Percentiles rank a stretch among this genome's conserved stretches.
These are phyloP conservation scores for Coelastrella sp. DNA, from an alignment of 139 green algal species.

Conservation along the genomic window DNA sequence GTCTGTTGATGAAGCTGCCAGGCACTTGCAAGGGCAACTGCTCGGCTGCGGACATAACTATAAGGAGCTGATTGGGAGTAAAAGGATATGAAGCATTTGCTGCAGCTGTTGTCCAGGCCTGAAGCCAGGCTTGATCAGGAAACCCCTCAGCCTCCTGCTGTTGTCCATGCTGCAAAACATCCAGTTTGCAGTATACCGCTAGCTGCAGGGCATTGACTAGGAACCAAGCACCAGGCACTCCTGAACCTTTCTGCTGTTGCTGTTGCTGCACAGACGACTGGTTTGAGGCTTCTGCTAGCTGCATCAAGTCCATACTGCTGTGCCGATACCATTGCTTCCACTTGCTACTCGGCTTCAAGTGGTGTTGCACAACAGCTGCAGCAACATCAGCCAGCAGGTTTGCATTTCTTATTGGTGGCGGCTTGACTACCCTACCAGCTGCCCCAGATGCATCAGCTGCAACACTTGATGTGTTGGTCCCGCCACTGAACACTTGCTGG, in stretches of 20 bases:
- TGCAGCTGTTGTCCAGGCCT: slow-evolving; percentile 4
- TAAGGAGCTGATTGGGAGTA: not conserved
- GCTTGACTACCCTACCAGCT: too few species aligned
- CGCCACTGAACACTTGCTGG: too few species aligned
- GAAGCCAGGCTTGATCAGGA: not conserved
- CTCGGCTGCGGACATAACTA: not conserved
- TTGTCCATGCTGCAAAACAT: not conserved
- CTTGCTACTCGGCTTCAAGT: not conserved
- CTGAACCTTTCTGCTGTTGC: not conserved
- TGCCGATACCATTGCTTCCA: not conserved
- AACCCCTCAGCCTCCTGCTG: not conserved
- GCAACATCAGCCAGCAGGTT: not conserved
- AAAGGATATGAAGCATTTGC: not conserved
- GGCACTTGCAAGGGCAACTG: slow-evolving; percentile 14
- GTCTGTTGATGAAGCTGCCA: not conserved
- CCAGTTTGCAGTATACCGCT: not conserved
- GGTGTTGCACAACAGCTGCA: slow-evolving; percentile 1
- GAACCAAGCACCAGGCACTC: not conserved
- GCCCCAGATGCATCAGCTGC: not conserved
- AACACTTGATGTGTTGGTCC: too few species aligned
- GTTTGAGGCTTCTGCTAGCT: not conserved
- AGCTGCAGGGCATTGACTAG: not conserved
- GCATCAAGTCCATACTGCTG: not conserved
- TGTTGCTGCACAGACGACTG: slow-evolving; percentile 21
- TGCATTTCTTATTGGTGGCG: not conserved